Base-by-base conservation (phyloP, 163 green algal species). In the Trebouxia gelatinosa region DNA sequence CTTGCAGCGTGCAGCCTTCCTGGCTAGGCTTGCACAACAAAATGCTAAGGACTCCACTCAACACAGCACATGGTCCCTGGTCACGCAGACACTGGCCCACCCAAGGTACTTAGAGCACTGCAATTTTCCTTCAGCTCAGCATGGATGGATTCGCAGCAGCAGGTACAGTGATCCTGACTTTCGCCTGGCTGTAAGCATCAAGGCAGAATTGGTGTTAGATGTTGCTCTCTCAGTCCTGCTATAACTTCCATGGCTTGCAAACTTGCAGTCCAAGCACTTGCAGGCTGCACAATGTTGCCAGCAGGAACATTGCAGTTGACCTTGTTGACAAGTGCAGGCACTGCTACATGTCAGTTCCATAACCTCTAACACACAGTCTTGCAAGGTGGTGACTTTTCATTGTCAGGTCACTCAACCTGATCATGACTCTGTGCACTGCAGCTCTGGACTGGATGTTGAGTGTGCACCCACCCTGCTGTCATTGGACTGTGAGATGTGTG, bases 401-500 rank as follows among this genome's bases (percentile, higher is more conserved):
- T 59, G 48, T 23, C 48, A 29, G 3, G 26, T 26, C 4, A 17
- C 59, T 68, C 21, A 1, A 1, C 26, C 59, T 40, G 32, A 9
- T 21, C 62, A 43, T 40, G 28, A 21, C 26, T 39, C 46, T 31
- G 29, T 68, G 23, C 61, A 31, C 9, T 39, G 57, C 43, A 40
- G 57, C 61, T 32, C 21, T 21, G 67, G 64, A 16, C 64, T 51
- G 35, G 62, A 76, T 19, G 23, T 29, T 19, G 21, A 31, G n/a
- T 40, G 82, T 38, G 31, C 70, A 61, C 87, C 88, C 6, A 59
- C 58, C 6, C 74, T 94, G 32, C 72, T 92, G 16, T 84, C 81
- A 0, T 16, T 94, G 46, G 90, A 94, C 77, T 94, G 90, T 77
- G 90, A 94, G 86, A 94, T 94, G 90, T 91, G 86, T 75, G 82